These are phyloP conservation scores for Mucuna pruriens DNA, from an alignment of 306 rosid species.

Conservation along the genomic window DNA sequence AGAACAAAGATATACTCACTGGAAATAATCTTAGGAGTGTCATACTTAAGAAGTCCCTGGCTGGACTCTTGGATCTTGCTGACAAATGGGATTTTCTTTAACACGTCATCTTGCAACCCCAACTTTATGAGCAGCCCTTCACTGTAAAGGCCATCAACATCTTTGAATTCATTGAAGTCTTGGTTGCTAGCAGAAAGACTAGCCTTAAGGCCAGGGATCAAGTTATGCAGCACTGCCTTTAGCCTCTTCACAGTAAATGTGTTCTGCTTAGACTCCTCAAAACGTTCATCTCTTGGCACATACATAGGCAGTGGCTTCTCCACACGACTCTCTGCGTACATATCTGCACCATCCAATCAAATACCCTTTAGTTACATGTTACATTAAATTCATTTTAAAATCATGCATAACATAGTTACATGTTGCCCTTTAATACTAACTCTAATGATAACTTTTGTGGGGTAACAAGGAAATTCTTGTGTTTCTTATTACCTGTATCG, in stretches of 20 bases:
- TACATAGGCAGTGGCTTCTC: conserved; percentile 92
- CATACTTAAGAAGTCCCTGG: conserved; percentile 74
- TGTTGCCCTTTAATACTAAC: not conserved
- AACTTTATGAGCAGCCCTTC: conserved; percentile 67
- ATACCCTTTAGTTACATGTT: not conserved
- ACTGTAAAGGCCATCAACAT: conserved; percentile 89
- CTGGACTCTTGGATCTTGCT: conserved; percentile 65
- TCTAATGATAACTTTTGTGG: not conserved
- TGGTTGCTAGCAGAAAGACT: conserved; percentile 62
- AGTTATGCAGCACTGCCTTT: conserved; percentile 75
- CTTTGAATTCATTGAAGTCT: conserved; percentile 76
- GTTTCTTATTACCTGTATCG: conserved; percentile 55
- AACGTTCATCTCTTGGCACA: conserved; percentile 94
- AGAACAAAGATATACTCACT: conserved; percentile 60
- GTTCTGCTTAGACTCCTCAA: conserved; percentile 80
- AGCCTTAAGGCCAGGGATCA: conserved; percentile 77
- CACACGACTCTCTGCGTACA: conserved; percentile 74
- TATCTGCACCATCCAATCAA: conserved; percentile 45
- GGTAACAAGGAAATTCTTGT: not conserved
- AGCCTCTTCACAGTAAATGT: conserved; percentile 78
- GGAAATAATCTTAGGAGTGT: conserved; percentile 77
- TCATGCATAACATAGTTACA: not conserved
- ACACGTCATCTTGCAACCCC: conserved; percentile 71
- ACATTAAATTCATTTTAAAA: too few relatives aligned
- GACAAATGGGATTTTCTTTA: conserved; percentile 68